phyloP scores from a whole-genome alignment of 2,329 filamentous ascomycete species.

The Colletotrichum musae region DNA sequence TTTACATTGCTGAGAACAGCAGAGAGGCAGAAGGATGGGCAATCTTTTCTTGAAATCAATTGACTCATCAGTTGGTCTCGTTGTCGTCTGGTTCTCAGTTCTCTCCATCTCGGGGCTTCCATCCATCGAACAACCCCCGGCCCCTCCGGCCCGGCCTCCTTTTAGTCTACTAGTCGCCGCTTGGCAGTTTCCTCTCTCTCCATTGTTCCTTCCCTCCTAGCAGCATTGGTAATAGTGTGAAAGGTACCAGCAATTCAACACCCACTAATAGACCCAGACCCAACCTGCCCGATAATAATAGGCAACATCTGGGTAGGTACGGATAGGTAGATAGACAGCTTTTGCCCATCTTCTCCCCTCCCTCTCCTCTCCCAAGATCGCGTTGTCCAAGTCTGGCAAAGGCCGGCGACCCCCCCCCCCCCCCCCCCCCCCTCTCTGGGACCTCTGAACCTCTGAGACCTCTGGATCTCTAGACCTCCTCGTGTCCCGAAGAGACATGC shows the following conservation, averaged over 20 bases:
- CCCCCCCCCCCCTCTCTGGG: too few relatives aligned
- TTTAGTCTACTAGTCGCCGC: conserved; percentile 22
- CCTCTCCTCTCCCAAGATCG: neutral
- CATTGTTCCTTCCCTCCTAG: conserved; percentile 11
- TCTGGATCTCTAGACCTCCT: conserved; percentile 16
- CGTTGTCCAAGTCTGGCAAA: conserved; percentile 9
- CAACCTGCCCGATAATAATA: neutral
- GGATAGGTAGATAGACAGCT: neutral
- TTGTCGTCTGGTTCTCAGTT: conserved; percentile 3
- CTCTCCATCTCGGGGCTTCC: neutral
- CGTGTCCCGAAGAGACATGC: conserved; percentile 22
- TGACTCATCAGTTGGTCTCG: neutral
- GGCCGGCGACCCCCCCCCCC: neutral
- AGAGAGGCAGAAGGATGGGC: neutral
- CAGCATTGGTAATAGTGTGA: too few relatives aligned
- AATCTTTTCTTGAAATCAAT: conserved; percentile 2
- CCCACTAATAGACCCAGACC: too few relatives aligned
- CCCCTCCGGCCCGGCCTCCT: conserved; percentile 26
- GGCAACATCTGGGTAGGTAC: neutral
- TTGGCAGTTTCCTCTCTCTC: conserved; percentile 25
- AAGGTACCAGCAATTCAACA: too few relatives aligned
- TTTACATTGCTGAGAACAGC: conserved; percentile 9
- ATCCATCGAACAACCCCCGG: conserved; percentile 10
- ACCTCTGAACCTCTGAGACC: conserved; percentile 6
- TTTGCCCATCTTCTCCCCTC: neutral